These are phyloP conservation scores for Lithospermum erythrorhizon DNA, from an alignment of 257 asterid genomes.

Conservation along the genomic window DNA sequence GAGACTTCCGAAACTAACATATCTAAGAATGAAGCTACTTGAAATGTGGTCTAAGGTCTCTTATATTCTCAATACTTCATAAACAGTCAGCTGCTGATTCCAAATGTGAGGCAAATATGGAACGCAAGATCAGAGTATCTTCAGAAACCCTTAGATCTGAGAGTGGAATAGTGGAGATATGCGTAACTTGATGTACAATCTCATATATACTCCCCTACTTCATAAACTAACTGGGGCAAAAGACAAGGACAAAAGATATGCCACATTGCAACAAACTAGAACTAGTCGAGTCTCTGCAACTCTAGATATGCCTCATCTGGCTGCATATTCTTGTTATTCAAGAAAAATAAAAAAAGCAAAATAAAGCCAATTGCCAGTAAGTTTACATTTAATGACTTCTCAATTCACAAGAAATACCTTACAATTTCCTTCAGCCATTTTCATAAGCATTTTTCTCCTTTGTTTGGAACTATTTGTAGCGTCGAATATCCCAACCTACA, in stretches of 20 bases:
- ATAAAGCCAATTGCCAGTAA: background rate
- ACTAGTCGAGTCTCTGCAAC: background rate
- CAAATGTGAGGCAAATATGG: background rate
- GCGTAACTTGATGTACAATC: background rate
- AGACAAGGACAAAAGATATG: background rate
- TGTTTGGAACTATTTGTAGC: slow-evolving; percentile 86
- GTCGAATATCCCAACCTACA: slow-evolving; percentile 92
- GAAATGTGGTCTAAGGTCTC: background rate
- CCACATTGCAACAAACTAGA: background rate
- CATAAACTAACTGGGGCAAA: background rate
- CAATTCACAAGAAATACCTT: slow-evolving; percentile 44
- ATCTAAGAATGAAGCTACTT: background rate
- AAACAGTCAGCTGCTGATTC: background rate
- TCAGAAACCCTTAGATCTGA: background rate
- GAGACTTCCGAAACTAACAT: background rate
- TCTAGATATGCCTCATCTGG: background rate
- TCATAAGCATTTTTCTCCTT: slow-evolving; percentile 95
- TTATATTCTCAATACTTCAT: background rate
- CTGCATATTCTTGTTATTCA: background rate
- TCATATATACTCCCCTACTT: background rate
- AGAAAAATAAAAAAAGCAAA: no score
- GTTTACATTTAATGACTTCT: background rate
- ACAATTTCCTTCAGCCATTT: slow-evolving; percentile 95
- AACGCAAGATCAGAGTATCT: background rate
- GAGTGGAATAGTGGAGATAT: background rate